phyloP scores from a whole-genome alignment of 2,329 filamentous ascomycete genomes.

The Sarocladium brachiariae region DNA sequence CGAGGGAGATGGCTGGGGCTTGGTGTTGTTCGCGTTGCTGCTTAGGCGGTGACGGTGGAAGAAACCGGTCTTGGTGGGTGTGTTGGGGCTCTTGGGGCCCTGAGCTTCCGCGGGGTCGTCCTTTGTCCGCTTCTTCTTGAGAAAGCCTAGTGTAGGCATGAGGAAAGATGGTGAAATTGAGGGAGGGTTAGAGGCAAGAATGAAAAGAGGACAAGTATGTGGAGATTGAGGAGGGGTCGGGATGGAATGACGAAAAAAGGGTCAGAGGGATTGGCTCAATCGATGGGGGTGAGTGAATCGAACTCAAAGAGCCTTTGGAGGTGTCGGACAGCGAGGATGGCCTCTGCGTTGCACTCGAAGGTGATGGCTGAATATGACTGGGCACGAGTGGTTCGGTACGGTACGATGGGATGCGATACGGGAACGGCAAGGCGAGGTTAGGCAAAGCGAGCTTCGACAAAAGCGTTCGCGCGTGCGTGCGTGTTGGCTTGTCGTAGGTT shows the following conservation, averaged over 20 bases:
- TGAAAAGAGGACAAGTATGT: conserved; percentile 10
- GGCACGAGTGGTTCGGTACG: neutral
- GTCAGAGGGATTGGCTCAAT: neutral
- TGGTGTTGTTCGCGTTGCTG: conserved; percentile 17
- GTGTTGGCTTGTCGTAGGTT: no score
- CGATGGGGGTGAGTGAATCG: neutral
- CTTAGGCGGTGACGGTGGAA: conserved; percentile 20
- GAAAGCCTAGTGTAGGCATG: conserved; percentile 8
- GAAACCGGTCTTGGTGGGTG: conserved; percentile 18
- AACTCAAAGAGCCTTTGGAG: neutral
- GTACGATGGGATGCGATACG: no score
- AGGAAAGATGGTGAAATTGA: conserved; percentile 9
- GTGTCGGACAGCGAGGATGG: neutral
- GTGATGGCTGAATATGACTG: neutral
- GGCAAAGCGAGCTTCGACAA: neutral
- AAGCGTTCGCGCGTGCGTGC: neutral
- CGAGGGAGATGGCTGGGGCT: conserved; percentile 5
- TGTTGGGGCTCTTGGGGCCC: conserved; percentile 11
- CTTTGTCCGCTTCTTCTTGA: conserved; percentile 11
- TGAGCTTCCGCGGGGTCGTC: conserved; percentile 8
- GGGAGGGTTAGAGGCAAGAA: conserved; percentile 6
- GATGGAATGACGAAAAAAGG: conserved; percentile 11
- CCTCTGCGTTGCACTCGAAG: neutral
- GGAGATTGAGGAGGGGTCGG: conserved; percentile 6
- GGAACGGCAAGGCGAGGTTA: no score